Evolutionary conservation across 257 asterid species (phyloP).

Genomic region (Solanum etuberosum): DNA sequence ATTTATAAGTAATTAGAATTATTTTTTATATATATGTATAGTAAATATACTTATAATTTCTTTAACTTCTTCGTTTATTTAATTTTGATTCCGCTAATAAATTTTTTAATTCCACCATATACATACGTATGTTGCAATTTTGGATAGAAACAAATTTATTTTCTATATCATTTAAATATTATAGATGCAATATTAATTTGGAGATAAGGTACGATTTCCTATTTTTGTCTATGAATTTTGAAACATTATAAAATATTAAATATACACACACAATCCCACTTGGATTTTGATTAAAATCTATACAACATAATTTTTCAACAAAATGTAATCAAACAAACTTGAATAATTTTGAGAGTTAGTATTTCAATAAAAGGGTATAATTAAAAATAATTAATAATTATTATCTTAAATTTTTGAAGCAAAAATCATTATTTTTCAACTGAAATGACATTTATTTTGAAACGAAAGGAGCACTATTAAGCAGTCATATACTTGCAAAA

Average conservation of each 20-base stretch:
- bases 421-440: fast-evolving
- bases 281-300: neutral
- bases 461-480: fast-evolving
- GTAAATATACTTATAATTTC: too few relatives aligned
- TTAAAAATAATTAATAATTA: neutral
- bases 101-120: too few relatives aligned
- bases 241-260: neutral
- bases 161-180: neutral
- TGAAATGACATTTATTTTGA: neutral
- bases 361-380: neutral
- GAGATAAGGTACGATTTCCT: neutral
- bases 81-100: too few relatives aligned
- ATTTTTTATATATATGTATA: too few relatives aligned
- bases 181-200: neutral
- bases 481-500: neutral
- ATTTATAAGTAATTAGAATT: too few relatives aligned
- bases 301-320: neutral
- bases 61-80: neutral
- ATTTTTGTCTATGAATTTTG: neutral
- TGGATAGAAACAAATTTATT: neutral
- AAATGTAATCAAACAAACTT: neutral
- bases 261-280: neutral
- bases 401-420: neutral
- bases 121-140: neutral
- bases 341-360: neutral